Base-by-base conservation (phyloP, 768 basidiomycete species). In the Collybiopsis luxurians region DNA sequence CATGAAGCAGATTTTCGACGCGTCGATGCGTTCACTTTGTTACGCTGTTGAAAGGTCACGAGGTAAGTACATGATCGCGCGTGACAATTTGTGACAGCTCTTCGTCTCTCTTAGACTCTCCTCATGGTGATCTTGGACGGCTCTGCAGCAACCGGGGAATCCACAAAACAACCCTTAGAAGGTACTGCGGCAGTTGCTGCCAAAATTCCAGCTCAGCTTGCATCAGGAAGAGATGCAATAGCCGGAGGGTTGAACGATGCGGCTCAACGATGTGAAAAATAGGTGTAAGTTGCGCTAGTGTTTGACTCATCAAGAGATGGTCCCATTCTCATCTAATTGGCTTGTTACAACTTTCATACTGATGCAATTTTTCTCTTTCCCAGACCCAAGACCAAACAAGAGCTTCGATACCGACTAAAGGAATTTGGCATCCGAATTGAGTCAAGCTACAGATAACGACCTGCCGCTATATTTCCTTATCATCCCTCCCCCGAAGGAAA, bases 361-460 rank as follows among this genome's bases (percentile, higher is more conserved):
- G n/a, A n/a, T 56, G 40, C 53, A 42, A n/a, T n/a, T 28, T 43
- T 67, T n/a, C n/a, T n/a, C n/a, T n/a, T n/a, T n/a, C n/a, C n/a
- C n/a, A 98, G 96, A 92, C 98, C 62, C 79, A 92, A 59, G 88
- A 91, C 56, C 88, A 97, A 47, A 97, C 96, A 0, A 95, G 95
- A 46, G 94, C 92, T 2, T 90, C n/a, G n/a, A n/a, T n/a, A n/a
- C n/a, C n/a, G 46, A 97, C 96, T 0, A 95, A 95, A 46, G 94
- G 92, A 23, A 79, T 87, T 3, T 98, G 96, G 96, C 94, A 97
- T 65, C 96, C 96, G 0, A 96, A 98, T 76, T 81, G 92, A 60
- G 76, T 79, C 49, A 96, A 89, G 93, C 95, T 5, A 92, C 90
- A 13, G 92, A 95, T 60, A 92, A 86, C 67, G 95, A 98, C 64